Conservation (phyloP, 768 basidiomycete species). For the Cytidiella melzeri region DNA sequence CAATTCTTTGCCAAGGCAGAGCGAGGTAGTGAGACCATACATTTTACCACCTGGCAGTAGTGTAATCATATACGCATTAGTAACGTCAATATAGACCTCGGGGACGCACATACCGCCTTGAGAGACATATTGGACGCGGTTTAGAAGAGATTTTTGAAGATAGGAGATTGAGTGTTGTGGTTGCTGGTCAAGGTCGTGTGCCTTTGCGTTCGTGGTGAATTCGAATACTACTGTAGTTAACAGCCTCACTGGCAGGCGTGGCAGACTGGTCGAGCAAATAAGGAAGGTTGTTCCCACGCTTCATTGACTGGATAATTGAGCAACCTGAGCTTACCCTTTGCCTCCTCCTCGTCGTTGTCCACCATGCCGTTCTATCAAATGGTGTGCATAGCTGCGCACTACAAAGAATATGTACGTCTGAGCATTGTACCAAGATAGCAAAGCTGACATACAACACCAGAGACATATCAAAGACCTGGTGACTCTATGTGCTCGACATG, state of each 20-base stretch:
- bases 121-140: constrained; percentile 46
- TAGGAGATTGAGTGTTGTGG: constrained; percentile 2
- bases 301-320: neutral
- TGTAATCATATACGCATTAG: constrained; percentile 28
- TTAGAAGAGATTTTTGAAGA: constrained; percentile 3
- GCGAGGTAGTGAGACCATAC: constrained; percentile 20
- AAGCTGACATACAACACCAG: constrained; percentile 32
- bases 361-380: constrained; percentile 86
- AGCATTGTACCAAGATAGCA: too few relatives aligned
- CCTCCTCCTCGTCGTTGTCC: constrained; percentile 8
- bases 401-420: constrained; percentile 67
- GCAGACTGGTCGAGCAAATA: constrained; percentile 1
- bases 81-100: too few relatives aligned
- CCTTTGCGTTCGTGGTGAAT: too few relatives aligned
- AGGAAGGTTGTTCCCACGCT: constrained; percentile 17
- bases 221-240: too few relatives aligned
- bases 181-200: constrained; percentile 7
- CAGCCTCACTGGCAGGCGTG: constrained; percentile 12
- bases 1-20: constrained; percentile 2
- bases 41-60: constrained; percentile 32
- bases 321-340: neutral
- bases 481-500: constrained; percentile 58
- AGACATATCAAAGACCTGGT: constrained; percentile 72
- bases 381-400: constrained; percentile 77
- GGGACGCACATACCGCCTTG: constrained; percentile 72